Evolutionary conservation across 2,329 filamentous ascomycete species (phyloP), one percentile per base, ranked within the genome.

Genomic region (Pestalotiopsis sp.): DNA sequence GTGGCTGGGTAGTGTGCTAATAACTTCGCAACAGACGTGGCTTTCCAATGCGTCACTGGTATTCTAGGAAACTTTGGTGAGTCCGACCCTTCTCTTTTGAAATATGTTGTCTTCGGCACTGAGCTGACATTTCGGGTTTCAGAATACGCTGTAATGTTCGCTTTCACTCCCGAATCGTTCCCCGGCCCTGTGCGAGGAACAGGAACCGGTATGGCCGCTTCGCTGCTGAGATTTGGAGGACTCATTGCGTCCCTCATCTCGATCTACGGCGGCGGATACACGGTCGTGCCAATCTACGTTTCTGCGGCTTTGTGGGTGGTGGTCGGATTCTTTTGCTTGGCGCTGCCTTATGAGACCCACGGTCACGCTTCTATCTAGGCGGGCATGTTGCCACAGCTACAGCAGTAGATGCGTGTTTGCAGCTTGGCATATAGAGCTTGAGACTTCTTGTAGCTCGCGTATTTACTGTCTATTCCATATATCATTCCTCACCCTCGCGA

Each of bases 81-180:
- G 77, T 71, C 7, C 7, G 14, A n/a, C 14, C 13, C 14, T 3
- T 3, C 12, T 11, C 68, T 38, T 62, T 69, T 63, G 0, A 71
- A 73, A 20, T 70, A 70, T 72, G 0, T 73, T 79, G 77, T 68
- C 79, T 76, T 13, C 76, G 71, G 9, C 77, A 27, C 61, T 68
- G 3, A 63, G 20, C 78, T 0, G 67, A 80, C 1, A 3, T 1
- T 36, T 76, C 71, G 25, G 4, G 17, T 4, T n/a, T 6, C 65
- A 79, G 79, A 80, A 70, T 80, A 80, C 66, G 78, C 77, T 1
- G 74, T 80, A 23, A 76, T 80, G 58, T 85, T 83, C 66, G 83
- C 81, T 0, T 85, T 82, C 76, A 89, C 87, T 0, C 87, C 87
- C 0, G 86, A 90, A 71, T 85, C 86, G 0, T 89, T 90, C 76